Evolutionary conservation across 2,329 filamentous ascomycete genomes (phyloP).

Genomic region (Corinectria fuckeliana): DNA sequence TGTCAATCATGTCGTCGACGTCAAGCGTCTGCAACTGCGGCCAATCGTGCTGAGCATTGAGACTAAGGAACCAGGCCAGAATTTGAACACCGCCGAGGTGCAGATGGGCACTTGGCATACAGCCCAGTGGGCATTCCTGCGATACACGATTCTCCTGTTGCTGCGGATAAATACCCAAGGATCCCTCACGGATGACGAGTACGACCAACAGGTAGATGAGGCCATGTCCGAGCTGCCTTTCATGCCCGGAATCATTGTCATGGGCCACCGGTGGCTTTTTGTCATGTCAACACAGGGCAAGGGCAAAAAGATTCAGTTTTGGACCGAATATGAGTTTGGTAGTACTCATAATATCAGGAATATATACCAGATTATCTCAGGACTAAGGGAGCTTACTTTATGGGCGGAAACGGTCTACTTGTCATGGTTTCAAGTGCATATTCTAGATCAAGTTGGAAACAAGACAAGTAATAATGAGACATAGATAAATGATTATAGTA

Average conservation of each 20-base stretch:
- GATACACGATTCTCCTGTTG: not conserved
- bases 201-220: constrained; percentile 4
- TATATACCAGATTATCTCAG: not conserved
- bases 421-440: constrained; percentile 10
- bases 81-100: not conserved
- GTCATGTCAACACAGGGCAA: not conserved
- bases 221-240: not conserved
- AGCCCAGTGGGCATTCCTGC: constrained; percentile 10
- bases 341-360: not conserved
- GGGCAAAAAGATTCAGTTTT: not conserved
- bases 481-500: not conserved
- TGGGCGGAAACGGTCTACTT: constrained; percentile 11
- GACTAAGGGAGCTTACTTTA: not conserved
- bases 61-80: constrained; percentile 4
- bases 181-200: not conserved
- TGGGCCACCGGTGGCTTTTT: not conserved
- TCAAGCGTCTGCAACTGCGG: not conserved
- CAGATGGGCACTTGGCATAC: constrained; percentile 12
- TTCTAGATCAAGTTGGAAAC: not conserved
- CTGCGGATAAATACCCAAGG: not conserved
- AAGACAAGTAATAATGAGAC: not conserved
- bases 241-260: constrained; percentile 3
- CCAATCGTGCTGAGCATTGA: constrained; percentile 5
- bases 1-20: constrained; percentile 3
- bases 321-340: not conserved